phyloP scores from a whole-genome alignment of 305 asterid genomes.

The Fraxinus velutina region DNA sequence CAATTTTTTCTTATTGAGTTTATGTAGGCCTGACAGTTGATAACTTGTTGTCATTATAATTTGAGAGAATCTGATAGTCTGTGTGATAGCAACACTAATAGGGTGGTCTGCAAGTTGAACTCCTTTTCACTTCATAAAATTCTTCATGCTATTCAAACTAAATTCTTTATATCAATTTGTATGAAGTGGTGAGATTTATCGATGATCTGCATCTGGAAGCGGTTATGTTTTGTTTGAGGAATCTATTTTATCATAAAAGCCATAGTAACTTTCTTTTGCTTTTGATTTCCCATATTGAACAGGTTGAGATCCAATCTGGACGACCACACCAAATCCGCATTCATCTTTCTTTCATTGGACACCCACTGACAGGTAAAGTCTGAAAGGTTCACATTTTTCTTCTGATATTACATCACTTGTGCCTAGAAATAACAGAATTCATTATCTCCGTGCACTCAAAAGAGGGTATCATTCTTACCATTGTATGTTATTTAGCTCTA shows the following conservation, averaged over 20 bases:
- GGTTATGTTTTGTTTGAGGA: constrained; percentile 2
- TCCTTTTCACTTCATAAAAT: constrained; percentile 3
- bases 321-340: constrained; percentile 98
- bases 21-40: background rate
- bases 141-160: background rate
- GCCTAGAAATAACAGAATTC: background rate
- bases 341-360: constrained; percentile 84
- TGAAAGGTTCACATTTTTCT: constrained; percentile 16
- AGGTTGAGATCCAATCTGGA: constrained; percentile 95
- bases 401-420: constrained; percentile 1
- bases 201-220: background rate
- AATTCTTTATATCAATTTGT: background rate
- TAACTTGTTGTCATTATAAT: background rate
- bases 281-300: constrained; percentile 20
- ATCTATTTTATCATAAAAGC: background rate
- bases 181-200: background rate
- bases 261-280: background rate
- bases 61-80: background rate
- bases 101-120: background rate
- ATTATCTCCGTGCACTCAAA: constrained; percentile 7
- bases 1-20: background rate
- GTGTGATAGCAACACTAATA: background rate
- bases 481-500: constrained; percentile 6
- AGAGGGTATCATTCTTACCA: background rate
- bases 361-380: constrained; percentile 65